Evolutionary conservation across 2,329 filamentous ascomycete species (phyloP).

Genomic region (Colletotrichum sansevieriae): DNA sequence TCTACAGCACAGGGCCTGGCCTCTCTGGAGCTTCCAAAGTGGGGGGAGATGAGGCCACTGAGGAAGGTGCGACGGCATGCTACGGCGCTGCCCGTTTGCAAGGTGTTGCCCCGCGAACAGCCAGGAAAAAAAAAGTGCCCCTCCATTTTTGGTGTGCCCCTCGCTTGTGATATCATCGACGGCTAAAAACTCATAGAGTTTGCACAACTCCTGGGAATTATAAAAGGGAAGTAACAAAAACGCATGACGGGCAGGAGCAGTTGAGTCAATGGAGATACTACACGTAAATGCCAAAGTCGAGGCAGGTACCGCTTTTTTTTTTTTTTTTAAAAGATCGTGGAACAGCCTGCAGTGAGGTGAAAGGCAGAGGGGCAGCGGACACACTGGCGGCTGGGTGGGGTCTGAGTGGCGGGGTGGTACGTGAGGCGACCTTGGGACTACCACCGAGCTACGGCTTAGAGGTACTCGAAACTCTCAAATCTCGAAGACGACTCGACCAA

Average conservation of each 20-base stretch:
- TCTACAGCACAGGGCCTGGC: conserved; percentile 27
- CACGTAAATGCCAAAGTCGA: not conserved
- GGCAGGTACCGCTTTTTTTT: conserved; percentile 24
- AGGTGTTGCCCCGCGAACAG: conserved; percentile 38
- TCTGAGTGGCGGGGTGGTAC: conserved; percentile 30
- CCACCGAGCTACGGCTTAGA: not conserved
- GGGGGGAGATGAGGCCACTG: conserved; percentile 24
- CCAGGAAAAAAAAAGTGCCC: conserved; percentile 18
- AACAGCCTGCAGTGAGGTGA: not conserved
- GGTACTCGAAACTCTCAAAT: conserved; percentile 4
- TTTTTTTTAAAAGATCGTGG: not conserved
- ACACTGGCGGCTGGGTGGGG: conserved; percentile 9
- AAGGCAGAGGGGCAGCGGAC: not conserved
- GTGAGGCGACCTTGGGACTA: not conserved
- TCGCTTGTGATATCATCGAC: conserved; percentile 23
- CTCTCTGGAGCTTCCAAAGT: conserved; percentile 4
- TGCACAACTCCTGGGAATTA: not conserved
- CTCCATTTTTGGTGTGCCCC: conserved; percentile 24
- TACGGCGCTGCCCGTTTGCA: conserved; percentile 30
- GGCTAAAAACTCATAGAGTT: not conserved
- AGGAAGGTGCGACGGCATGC: conserved; percentile 1
- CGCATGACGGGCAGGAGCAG: not conserved
- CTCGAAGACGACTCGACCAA: not conserved
- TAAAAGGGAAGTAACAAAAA: no score
- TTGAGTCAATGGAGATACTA: no score